These are phyloP conservation scores for Pelargonium nanum DNA, from an alignment of 345 rosid genomes.

Conservation along the genomic window DNA sequence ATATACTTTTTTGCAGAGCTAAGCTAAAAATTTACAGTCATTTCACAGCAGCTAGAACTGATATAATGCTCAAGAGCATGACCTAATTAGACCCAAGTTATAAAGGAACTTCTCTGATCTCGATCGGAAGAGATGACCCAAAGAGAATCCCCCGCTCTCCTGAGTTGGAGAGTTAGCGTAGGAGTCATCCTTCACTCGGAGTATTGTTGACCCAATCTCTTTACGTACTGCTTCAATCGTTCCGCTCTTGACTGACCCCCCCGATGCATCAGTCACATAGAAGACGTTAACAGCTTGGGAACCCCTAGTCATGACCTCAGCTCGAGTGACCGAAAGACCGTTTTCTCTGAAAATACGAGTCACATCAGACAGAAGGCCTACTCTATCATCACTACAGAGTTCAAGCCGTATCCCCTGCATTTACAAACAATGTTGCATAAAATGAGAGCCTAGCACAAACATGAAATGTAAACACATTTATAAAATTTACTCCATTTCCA, in stretches of 20 bases:
- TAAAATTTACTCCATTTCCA: background rate
- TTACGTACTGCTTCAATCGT: slow-evolving; percentile 69
- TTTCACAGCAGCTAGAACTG: background rate
- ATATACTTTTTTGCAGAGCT: too few species aligned
- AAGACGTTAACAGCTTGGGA: slow-evolving; percentile 71
- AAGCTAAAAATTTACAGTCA: slow-evolving; percentile 15
- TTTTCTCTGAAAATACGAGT: slow-evolving; percentile 93
- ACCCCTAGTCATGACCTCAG: slow-evolving; percentile 81
- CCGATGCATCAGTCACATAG: slow-evolving; percentile 73
- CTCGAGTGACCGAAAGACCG: slow-evolving; percentile 69
- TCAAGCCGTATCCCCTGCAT: slow-evolving; percentile 82
- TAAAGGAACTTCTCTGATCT: slow-evolving; percentile 70
- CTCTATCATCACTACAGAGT: slow-evolving; percentile 66
- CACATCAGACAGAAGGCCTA: slow-evolving; percentile 79
- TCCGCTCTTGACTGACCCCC: slow-evolving; percentile 53
- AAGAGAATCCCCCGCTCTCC: slow-evolving; percentile 45
- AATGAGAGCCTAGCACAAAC: too few species aligned
- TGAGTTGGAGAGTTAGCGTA: slow-evolving; percentile 26
- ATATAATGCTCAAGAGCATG: slow-evolving; percentile 40
- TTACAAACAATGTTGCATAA: slow-evolving; percentile 3
- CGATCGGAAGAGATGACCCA: slow-evolving; percentile 53
- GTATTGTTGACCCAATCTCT: slow-evolving; percentile 59
- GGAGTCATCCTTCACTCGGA: slow-evolving; percentile 49
- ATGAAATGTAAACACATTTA: background rate
- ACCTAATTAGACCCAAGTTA: slow-evolving; percentile 55